Evolutionary conservation across 2,329 filamentous ascomycete genomes (phyloP).

Genomic region (Aureobasidium sp.): DNA sequence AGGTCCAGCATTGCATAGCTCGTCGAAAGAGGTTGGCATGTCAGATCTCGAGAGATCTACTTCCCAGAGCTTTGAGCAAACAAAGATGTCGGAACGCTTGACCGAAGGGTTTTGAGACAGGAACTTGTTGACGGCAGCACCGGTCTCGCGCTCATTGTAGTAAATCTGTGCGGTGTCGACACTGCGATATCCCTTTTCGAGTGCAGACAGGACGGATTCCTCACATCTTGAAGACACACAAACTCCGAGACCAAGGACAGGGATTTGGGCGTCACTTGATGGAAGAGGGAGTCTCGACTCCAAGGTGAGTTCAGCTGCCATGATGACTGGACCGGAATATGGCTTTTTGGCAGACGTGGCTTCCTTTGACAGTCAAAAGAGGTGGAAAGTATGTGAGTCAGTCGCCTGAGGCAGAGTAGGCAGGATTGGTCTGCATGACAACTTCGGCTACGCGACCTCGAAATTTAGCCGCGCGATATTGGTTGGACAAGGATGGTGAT

Average conservation of each 20-base stretch:
- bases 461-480: slow-evolving; percentile 1
- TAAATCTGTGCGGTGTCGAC: slow-evolving; percentile 62
- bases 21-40: slow-evolving; percentile 18
- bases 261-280: slow-evolving; percentile 47
- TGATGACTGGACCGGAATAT: background rate
- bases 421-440: background rate
- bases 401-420: background rate
- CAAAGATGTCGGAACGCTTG: slow-evolving; percentile 14
- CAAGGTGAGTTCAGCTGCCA: background rate
- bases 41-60: slow-evolving; percentile 17
- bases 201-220: slow-evolving; percentile 48
- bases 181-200: slow-evolving; percentile 51
- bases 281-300: slow-evolving; percentile 32
- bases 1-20: slow-evolving; percentile 14
- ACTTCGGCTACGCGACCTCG: background rate
- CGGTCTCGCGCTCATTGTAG: slow-evolving; percentile 48
- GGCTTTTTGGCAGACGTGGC: background rate
- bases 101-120: slow-evolving; percentile 2
- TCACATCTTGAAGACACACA: slow-evolving; percentile 55
- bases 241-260: slow-evolving; percentile 61
- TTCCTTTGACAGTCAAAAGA: background rate
- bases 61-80: slow-evolving; percentile 18
- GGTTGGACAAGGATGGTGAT: background rate
- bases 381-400: slow-evolving; percentile 1
- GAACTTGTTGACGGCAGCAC: slow-evolving; percentile 13